phyloP scores from a whole-genome alignment of 73 alveolate species.

The Paramecium sonneborni region DNA sequence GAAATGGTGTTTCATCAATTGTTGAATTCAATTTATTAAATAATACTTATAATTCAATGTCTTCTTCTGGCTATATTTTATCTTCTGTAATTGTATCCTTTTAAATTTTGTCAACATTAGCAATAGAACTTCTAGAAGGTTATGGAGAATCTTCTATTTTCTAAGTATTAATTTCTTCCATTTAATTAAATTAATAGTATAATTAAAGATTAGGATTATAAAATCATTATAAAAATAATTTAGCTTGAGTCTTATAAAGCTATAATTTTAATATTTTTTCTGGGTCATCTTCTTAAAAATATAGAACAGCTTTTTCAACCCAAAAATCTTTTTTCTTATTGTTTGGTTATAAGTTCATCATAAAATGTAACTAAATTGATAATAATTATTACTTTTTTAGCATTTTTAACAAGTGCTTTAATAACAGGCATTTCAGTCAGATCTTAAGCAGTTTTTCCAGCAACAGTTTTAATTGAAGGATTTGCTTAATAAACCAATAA shows the following conservation, averaged over 20 bases:
- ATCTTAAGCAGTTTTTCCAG: constrained; percentile 15
- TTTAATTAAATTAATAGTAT: background rate
- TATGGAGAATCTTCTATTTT: background rate
- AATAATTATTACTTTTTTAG: background rate
- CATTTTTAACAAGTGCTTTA: constrained; percentile 28
- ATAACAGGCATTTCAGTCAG: constrained; percentile 36
- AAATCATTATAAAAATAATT: constrained; percentile 20
- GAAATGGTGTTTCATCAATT: constrained; percentile 32
- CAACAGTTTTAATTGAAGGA: constrained; percentile 35
- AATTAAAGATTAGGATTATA: background rate
- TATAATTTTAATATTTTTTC: background rate
- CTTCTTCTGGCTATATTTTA: background rate
- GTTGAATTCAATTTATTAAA: background rate
- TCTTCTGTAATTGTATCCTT: background rate
- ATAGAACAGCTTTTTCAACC: background rate
- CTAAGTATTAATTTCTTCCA: background rate
- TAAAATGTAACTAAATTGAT: background rate
- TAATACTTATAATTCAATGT: background rate
- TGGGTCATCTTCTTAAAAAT: constrained; percentile 21
- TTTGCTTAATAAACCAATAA: background rate
- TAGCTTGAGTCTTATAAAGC: background rate
- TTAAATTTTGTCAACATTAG: background rate
- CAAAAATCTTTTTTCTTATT: constrained; percentile 9
- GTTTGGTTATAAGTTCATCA: background rate
- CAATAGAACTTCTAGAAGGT: background rate